Evolutionary conservation across 2,329 filamentous ascomycete genomes (phyloP), one percentile per base, ranked within the genome.

Genomic region (Ustulina deusta): DNA sequence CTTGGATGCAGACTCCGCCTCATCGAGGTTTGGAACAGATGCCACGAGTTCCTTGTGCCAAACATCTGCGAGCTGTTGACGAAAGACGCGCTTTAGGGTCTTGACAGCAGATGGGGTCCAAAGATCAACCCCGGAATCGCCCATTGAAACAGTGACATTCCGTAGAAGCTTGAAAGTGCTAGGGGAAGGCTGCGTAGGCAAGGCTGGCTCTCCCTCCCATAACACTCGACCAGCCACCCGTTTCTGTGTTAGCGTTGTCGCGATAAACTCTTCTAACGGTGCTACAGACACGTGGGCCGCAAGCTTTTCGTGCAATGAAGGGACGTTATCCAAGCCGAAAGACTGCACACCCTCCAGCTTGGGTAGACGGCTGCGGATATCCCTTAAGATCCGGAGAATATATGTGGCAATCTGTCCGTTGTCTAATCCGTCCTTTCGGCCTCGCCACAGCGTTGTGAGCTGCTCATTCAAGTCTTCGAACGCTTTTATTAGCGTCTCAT

Each of bases 121-220:
- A 2, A 97, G 79, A 77, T 97, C 95, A 52, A 87, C 83, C 0
- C 94, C 94, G 2, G 86, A 82, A 13, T 85, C 82, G 3, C 86
- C 86, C 93, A 97, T 97, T 5, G 85, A 83, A 54, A 82, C 81
- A 4, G 88, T 87, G 32, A 97, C 76, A 51, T 84, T 84, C 27
- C 89, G 87, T 56, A 97, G 75, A 62, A 97, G 90, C 67, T 86
- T 87, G 76, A 97, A 97, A 0, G 89, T 83, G 22, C 85, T 84
- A 0, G 93, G 90, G 0, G 93, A 95, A 0, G 93, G 93, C 74
- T 96, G 93, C 6, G 89, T 85, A 0, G 95, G 95, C 48, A 97
- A 78, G 29, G 88, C 83, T 0, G 92, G 92, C 42, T 87, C 83
- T 0, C 92, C 92, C 76, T 97, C 93, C 94, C 94, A 97, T 0